These are phyloP conservation scores for Calycina marina DNA, from an alignment of 2,329 filamentous ascomycete species.

Conservation along the genomic window DNA sequence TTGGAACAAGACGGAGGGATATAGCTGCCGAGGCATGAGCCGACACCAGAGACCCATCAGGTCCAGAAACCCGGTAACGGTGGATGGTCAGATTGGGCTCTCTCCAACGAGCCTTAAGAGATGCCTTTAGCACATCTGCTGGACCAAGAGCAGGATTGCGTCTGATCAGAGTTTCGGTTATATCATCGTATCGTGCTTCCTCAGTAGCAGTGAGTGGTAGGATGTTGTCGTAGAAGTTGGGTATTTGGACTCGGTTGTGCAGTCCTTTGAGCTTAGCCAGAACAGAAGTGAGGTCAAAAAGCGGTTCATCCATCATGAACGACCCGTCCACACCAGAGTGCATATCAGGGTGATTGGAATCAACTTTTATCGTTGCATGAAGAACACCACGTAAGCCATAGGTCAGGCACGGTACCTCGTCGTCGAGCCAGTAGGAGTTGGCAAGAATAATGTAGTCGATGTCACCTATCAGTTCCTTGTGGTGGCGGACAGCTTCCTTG, in stretches of 20 bases:
- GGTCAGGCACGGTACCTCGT: slow-evolving; percentile 86
- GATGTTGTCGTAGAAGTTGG: slow-evolving; percentile 78
- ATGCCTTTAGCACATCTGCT: slow-evolving; percentile 60
- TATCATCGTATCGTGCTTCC: slow-evolving; percentile 68
- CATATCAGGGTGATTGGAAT: slow-evolving; percentile 74
- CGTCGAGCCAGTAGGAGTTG: slow-evolving; percentile 98
- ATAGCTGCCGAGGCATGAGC: slow-evolving; percentile 77
- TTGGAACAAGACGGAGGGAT: slow-evolving; percentile 82
- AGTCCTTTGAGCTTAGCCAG: slow-evolving; percentile 69
- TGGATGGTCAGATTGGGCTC: slow-evolving; percentile 92
- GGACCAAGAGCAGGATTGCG: slow-evolving; percentile 47
- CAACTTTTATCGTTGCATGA: slow-evolving; percentile 78
- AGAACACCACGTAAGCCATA: slow-evolving; percentile 90
- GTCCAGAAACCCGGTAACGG: slow-evolving; percentile 81
- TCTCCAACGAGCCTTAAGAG: slow-evolving; percentile 86
- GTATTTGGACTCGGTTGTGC: slow-evolving; percentile 70
- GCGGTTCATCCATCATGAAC: slow-evolving; percentile 72
- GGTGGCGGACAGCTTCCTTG: slow-evolving; percentile 61
- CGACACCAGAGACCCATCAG: slow-evolving; percentile 83
- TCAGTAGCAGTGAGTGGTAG: slow-evolving; percentile 62
- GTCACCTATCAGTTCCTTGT: slow-evolving; percentile 74
- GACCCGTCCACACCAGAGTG: slow-evolving; percentile 97
- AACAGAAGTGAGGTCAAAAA: slow-evolving; percentile 79
- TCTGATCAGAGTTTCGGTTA: slow-evolving; percentile 60
- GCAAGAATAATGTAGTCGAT: slow-evolving; percentile 91